Percentiles rank a stretch among this genome's conserved stretches.
Conservation (phyloP, 1,284 basidiomycete genomes). For the Cryptococcus neoformans region DNA sequence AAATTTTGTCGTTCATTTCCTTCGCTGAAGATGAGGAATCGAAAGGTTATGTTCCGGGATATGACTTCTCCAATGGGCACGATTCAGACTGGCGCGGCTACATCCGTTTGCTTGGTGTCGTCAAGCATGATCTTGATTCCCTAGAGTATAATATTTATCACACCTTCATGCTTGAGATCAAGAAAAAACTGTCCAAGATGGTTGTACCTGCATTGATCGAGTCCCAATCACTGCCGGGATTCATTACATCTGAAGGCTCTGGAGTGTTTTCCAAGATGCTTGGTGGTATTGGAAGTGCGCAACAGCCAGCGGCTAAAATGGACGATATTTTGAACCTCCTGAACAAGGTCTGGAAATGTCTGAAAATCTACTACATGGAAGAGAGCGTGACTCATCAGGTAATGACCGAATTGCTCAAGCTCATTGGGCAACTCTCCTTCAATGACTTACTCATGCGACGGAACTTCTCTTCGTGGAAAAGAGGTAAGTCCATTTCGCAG, state of each 20-base stretch:
- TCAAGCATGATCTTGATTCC: slow-evolving; percentile 98
- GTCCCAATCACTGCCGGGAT: slow-evolving; percentile 95
- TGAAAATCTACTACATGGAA: slow-evolving; percentile 99
- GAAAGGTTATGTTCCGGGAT: slow-evolving; percentile 66
- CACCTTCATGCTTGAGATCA: slow-evolving; percentile 98
- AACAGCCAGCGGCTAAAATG: slow-evolving; percentile 91
- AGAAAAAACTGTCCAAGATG: slow-evolving; percentile 97
- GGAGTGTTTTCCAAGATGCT: slow-evolving; percentile 93
- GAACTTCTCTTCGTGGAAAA: slow-evolving; percentile 99
- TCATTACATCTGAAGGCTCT: slow-evolving; percentile 79
- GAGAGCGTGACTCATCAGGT: slow-evolving; percentile 97
- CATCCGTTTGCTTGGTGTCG: slow-evolving; percentile 91
- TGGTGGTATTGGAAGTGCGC: slow-evolving; percentile 61
- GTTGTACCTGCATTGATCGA: slow-evolving; percentile 97
- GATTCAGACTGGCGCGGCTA: slow-evolving; percentile 62
- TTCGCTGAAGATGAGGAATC: slow-evolving; percentile 98
- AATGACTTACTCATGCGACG: slow-evolving; percentile 98
- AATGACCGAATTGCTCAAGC: slow-evolving; percentile 90
- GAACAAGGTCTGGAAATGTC: slow-evolving; percentile 97
- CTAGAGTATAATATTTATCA: slow-evolving; percentile 99
- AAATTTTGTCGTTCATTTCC: slow-evolving; percentile 98
- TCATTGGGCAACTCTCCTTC: slow-evolving; percentile 97
- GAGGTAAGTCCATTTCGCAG: slow-evolving; percentile 59
- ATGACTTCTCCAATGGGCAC: too few relatives aligned
- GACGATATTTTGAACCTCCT: slow-evolving; percentile 96